Percentiles rank a stretch among this genome's conserved stretches.
Conservation (phyloP, 345 rosid species). For the Ailanthus altissimus region DNA sequence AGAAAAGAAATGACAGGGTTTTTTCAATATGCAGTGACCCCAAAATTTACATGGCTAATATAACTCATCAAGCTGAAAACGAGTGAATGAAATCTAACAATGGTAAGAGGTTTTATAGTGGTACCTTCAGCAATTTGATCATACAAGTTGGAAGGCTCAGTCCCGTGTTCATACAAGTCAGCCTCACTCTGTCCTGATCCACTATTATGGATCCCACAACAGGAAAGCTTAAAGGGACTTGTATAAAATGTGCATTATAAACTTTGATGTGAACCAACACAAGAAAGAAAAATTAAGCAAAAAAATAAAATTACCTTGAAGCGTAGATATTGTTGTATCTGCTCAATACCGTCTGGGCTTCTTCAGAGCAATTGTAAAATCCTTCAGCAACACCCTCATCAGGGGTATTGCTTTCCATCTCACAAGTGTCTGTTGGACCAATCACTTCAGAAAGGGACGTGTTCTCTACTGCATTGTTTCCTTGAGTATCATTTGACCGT, state of each 20-base stretch:
- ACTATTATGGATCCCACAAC: constrained; percentile 24
- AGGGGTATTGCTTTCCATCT: constrained; percentile 25
- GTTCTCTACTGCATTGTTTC: constrained; percentile 29
- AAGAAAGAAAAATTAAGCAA: constrained; percentile 7
- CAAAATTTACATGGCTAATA: constrained; percentile 12
- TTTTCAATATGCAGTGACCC: constrained; percentile 8
- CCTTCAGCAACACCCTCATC: constrained; percentile 34
- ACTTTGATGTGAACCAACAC: constrained; percentile 6
- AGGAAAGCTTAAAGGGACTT: constrained; percentile 11
- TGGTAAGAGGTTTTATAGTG: constrained; percentile 10
- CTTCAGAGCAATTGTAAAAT: constrained; percentile 34
- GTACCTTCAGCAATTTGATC: constrained; percentile 64
- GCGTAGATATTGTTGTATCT: constrained; percentile 26
- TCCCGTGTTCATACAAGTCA: constrained; percentile 33
- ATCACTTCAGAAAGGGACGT: constrained; percentile 16
- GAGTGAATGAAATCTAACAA: constrained; percentile 18
- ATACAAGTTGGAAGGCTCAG: constrained; percentile 27
- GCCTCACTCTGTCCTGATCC: constrained; percentile 39
- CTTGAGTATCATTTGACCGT: constrained; percentile 33
- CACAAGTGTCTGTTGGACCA: constrained; percentile 28
- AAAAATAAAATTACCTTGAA: constrained; percentile 41
- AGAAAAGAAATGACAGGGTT: constrained; percentile 16
- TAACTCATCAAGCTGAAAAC: constrained; percentile 13
- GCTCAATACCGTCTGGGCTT: constrained; percentile 30
- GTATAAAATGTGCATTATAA: neutral